Percentiles rank a stretch among this genome's conserved stretches.
phyloP scores from a whole-genome alignment of 164 flowering plant genomes.

The Nelumbo lutea region DNA sequence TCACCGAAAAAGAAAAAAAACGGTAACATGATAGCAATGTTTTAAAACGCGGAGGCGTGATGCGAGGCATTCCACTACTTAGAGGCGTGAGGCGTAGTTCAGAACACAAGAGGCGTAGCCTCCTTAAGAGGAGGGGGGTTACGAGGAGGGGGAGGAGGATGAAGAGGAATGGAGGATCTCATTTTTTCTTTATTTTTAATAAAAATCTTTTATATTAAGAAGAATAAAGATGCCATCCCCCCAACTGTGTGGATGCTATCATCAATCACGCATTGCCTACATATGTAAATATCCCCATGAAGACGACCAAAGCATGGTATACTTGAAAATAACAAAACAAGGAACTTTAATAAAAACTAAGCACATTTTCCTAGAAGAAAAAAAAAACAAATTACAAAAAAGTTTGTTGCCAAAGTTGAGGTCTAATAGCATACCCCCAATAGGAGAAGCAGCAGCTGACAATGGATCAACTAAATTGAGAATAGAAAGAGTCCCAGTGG shows the following conservation, averaged over 20 bases:
- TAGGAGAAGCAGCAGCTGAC: conserved; percentile 89
- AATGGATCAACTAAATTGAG: conserved; percentile 80
- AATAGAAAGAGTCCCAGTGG: conserved; percentile 53
- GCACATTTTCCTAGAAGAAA: not conserved
- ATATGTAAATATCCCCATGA: conserved; percentile 58
- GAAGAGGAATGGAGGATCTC: too few relatives aligned
- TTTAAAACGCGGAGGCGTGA: too few relatives aligned
- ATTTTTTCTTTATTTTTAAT: too few relatives aligned
- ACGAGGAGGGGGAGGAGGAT: too few relatives aligned
- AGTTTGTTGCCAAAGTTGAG: not conserved
- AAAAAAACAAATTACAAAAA: not conserved
- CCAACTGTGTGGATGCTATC: conserved; percentile 17
- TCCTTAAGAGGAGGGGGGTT: too few relatives aligned
- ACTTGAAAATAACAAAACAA: conserved; percentile 29
- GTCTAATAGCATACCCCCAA: conserved; percentile 47
- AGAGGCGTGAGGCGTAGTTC: too few relatives aligned
- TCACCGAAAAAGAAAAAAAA: not conserved
- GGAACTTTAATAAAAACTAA: not conserved
- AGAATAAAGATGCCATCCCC: too few relatives aligned
- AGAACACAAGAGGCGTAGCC: too few relatives aligned
- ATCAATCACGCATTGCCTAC: conserved; percentile 65
- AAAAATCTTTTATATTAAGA: too few relatives aligned
- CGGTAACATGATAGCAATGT: not conserved
- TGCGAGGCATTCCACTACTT: too few relatives aligned
- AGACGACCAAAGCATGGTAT: conserved; percentile 84